These are phyloP conservation scores for Lyophyllum decastes DNA, from an alignment of 768 basidiomycete genomes.

Conservation along the genomic window DNA sequence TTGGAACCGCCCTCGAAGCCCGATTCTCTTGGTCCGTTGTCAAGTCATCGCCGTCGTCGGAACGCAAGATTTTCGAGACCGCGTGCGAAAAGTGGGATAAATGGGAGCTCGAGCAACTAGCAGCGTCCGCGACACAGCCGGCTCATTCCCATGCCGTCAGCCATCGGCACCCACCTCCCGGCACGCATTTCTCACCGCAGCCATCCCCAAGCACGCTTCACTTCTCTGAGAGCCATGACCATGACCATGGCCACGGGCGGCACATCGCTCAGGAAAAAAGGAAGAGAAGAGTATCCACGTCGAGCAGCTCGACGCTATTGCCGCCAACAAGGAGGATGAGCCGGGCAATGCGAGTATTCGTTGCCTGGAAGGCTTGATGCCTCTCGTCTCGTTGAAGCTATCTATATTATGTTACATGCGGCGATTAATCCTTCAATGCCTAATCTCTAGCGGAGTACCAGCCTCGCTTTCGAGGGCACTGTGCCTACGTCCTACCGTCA, in stretches of 20 bases:
- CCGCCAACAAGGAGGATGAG: conserved; percentile 44
- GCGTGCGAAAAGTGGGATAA: conserved; percentile 60
- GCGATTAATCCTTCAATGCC: not conserved
- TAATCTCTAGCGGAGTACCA: not conserved
- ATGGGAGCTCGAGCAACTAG: conserved; percentile 39
- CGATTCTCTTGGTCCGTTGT: conserved; percentile 51
- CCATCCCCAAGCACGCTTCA: not conserved
- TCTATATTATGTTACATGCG: not conserved
- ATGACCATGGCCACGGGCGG: not conserved
- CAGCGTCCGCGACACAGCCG: not conserved
- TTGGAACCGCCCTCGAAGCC: conserved; percentile 45
- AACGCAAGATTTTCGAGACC: conserved; percentile 57
- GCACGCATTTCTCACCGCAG: not conserved
- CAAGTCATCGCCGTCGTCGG: conserved; percentile 40
- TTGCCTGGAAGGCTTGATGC: conserved; percentile 54
- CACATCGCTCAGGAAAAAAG: conserved; percentile 1
- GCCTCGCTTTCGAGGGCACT: not conserved
- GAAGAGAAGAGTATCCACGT: conserved; percentile 7
- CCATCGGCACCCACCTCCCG: conserved; percentile 2
- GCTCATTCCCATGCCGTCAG: not conserved
- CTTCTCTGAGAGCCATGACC: not conserved
- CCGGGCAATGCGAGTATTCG: conserved; percentile 53
- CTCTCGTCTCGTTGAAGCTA: not conserved
- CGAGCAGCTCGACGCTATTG: conserved; percentile 16
- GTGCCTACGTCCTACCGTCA: not conserved